Base-by-base conservation (phyloP, 371 early-diverging fungal species). In the Rhizopus delemar region DNA sequence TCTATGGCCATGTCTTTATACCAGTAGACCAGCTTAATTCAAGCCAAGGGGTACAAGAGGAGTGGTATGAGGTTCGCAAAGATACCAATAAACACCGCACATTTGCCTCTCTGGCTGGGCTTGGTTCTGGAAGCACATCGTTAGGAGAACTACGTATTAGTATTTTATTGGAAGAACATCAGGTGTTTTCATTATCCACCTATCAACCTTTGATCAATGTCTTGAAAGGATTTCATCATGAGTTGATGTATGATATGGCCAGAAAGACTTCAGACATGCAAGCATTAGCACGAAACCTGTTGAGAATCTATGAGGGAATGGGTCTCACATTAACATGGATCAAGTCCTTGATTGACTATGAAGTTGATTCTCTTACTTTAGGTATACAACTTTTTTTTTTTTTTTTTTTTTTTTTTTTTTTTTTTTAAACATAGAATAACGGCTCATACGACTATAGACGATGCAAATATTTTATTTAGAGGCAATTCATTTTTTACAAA, bases 401-500 rank as follows among this genome's bases (percentile, higher is more conserved):
- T 22, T 22, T 22, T 22, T 22, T 22, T 22, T 2, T 22, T n/a
- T n/a, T n/a, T n/a, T n/a, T n/a, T n/a, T n/a, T n/a, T n/a, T n/a
- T n/a, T n/a, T n/a, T n/a, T n/a, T n/a, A 16, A 49, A 31, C 12
- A 12, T 13, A 51, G 2, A 51, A 51, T 50, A 36, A 29, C 43
- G 8, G 33, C 12, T 16, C 5, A 8, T 9, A 31, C 33, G n/a
- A 3, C 31, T 32, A n/a, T 55, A 63, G 84, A 78, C 38, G 84
- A 85, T 57, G 77, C 80, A 1, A 73, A 82, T 29, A 82, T 81
- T 35, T 57, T 88, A 15, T 86, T 84, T 53, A 73, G 94, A 57
- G 92, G 90, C 4, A 88, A 92, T 52, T 86, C 91, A 5, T 69
- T 92, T 15, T 75, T 87, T 12, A 93, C 93, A 1, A 92, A 92